Evolutionary conservation across 176 grass and related monocot genomes (phyloP), one percentile per base, ranked within the genome.

Genomic region (Pontederia crassipes): DNA sequence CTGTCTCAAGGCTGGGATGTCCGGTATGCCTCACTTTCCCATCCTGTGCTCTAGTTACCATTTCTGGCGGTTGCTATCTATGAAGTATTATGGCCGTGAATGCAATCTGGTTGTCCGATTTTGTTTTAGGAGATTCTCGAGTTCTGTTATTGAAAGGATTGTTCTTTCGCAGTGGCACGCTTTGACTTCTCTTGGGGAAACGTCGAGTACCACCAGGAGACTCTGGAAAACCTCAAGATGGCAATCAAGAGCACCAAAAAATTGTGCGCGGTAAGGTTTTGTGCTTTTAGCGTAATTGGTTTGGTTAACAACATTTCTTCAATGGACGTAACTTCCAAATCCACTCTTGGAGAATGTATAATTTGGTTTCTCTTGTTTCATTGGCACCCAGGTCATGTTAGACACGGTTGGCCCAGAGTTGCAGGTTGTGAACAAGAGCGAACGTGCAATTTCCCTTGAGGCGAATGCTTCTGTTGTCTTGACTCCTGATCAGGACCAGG

Each of bases 1-100:
- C 15, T 99, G 94, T 68, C 94, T 99, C 75, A 99, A 93, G 88
- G 81, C 88, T 54, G 94, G 94, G 71, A 99, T 99, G 94, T 99
- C 92, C 14, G 92, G 92, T 97, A 74, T 28, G 47, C 57, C 11
- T 71, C 2, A 27, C n/a, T 12, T 13, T 0, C 49, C 14, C 2
- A 54, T 1, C 55, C 2, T 20, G n/a, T 18, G 8, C 10, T 46
- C 54, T 27, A 4, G 1, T 10, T 15, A 46, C 15, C 27, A 13
- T 54, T 17, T 9, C 0, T 28, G 55, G 1, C 5, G 7, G 13
- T 45, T 58, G 28, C 4, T 8, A 48, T 54, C 28, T 15, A 28
- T 11, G 55, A 10, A 28, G 56, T 40, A 10, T 58, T 28, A 3
- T 12, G 3, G 10, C 12, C 2, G 56, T 9, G 28, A 26, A 15